phyloP scores from a whole-genome alignment of 2,329 filamentous ascomycete genomes.

The Ascochyta rabiei region DNA sequence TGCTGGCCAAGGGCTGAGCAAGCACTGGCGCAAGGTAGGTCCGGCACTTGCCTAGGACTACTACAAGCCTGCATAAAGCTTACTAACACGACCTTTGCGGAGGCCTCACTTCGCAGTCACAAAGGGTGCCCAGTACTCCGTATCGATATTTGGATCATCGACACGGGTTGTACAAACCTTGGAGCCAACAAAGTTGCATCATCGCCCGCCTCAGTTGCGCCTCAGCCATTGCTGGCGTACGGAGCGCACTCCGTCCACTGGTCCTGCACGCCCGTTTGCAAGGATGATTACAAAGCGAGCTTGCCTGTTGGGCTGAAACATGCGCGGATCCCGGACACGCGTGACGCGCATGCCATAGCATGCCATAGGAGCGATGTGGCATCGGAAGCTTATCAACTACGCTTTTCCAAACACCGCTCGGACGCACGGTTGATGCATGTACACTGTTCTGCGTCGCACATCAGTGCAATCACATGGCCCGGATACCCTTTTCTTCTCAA shows the following conservation, averaged over 20 bases:
- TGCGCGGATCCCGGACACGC: constrained; percentile 1
- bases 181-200: not conserved
- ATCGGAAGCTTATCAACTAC: constrained; percentile 11
- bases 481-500: not conserved
- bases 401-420: not conserved
- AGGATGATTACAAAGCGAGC: not conserved
- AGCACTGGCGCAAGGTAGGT: not conserved
- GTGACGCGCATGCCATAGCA: constrained; percentile 18
- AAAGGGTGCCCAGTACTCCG: not conserved
- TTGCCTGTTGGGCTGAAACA: constrained; percentile 8
- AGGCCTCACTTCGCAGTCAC: not conserved
- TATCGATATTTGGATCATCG: not conserved
- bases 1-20: constrained; percentile 4
- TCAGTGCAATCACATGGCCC: not conserved
- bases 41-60: not conserved
- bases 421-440: not conserved
- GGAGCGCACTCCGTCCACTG: constrained; percentile 6
- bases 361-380: too few relatives aligned
- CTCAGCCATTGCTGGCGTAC: not conserved
- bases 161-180: not conserved
- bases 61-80: not conserved
- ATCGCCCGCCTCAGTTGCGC: not conserved
- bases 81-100: not conserved
- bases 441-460: not conserved
- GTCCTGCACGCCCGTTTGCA: not conserved